Percentiles rank a stretch among this genome's conserved stretches.
Evolutionary conservation across 352 stramenopile species (phyloP).

Genomic region (Phytophthora capsici): DNA sequence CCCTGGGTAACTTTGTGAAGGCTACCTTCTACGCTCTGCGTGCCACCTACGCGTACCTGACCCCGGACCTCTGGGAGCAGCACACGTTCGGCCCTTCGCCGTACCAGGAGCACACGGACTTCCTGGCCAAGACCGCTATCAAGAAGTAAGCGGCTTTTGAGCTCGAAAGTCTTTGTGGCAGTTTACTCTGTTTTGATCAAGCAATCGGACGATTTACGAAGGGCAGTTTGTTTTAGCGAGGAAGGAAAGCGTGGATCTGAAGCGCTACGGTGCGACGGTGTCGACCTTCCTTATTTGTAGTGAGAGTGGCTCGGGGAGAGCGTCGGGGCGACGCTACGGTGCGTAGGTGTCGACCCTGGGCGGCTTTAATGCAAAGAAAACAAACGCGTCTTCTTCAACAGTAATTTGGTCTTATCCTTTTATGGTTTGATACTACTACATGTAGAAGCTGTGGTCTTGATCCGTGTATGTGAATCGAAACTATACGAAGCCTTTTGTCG

Average conservation of each 20-base stretch:
- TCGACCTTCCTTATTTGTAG: conserved; percentile 80
- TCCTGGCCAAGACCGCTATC: conserved; percentile 96
- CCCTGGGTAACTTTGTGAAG: conserved; percentile 99
- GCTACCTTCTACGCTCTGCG: conserved; percentile 98
- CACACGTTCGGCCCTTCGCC: conserved; percentile 92
- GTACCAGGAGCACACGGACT: conserved; percentile 99
- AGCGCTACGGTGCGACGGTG: conserved; percentile 92
- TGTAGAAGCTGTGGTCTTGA: too few species aligned
- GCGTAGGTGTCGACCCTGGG: conserved; percentile 88
- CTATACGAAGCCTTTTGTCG: too few species aligned
- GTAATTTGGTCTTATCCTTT: neutral
- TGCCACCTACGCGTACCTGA: conserved; percentile 99
- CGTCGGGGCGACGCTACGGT: conserved; percentile 90
- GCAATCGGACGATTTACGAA: conserved; percentile 34
- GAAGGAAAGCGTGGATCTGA: conserved; percentile 82
- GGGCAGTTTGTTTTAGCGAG: conserved; percentile 34
- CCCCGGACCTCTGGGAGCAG: conserved; percentile 98
- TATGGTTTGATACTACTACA: neutral
- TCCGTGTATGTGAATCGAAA: too few species aligned
- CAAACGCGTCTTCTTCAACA: conserved; percentile 19
- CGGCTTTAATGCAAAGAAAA: conserved; percentile 40
- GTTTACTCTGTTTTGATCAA: conserved; percentile 37
- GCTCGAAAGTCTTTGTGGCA: conserved; percentile 23
- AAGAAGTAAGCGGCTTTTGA: conserved; percentile 79
- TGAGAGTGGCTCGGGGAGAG: conserved; percentile 57